Evolutionary conservation across 1,284 basidiomycete species (phyloP), one percentile per base, ranked within the genome.

Genomic region (Puccinia sorghi): DNA sequence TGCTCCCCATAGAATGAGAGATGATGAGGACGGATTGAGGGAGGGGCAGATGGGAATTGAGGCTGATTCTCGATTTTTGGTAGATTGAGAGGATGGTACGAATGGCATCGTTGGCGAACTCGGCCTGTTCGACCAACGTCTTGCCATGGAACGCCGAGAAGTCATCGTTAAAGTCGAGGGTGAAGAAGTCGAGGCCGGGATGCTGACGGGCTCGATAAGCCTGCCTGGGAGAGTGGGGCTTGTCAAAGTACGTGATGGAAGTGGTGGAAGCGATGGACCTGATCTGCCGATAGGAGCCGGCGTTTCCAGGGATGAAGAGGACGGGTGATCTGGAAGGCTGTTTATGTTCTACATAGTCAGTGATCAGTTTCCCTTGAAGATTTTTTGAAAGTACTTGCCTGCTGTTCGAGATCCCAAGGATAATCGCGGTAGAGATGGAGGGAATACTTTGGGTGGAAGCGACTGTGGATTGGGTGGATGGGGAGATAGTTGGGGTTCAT

Each of bases 1-100:
- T 87, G 2, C 97, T 97, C n/a, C 97, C 97, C 97, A 99, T 99
- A 15, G 95, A 98, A 84, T 99, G 96, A 0, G 92, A 96, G 82
- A 98, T 86, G 77, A 99, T 84, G 46, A 92, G 89, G 66, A 98
- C 89, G 1, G 83, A 82, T 8, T 80, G 80, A 12, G 81, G 82
- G 50, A 69, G 82, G 69, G 81, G 82, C 54, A 52, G 80, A 32
- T 63, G 66, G 8, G 32, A 69, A 59, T 20, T 80, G 69, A 11
- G 15, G 8, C 17, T 25, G 25, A 6, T 0, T 15, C 75, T 64
- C 11, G 78, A 52, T 2, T 32, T 17, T 0, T 89, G 89, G 83
- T 98, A 98, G 39, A 89, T 86, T 0, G 89, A 89, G 43, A 94
- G 88, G 72, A 99, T 91, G 81, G 92, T 92, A 5, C 86, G 85